Base-by-base conservation (phyloP, 1,284 basidiomycete species). In the Marasmius fiardii region DNA sequence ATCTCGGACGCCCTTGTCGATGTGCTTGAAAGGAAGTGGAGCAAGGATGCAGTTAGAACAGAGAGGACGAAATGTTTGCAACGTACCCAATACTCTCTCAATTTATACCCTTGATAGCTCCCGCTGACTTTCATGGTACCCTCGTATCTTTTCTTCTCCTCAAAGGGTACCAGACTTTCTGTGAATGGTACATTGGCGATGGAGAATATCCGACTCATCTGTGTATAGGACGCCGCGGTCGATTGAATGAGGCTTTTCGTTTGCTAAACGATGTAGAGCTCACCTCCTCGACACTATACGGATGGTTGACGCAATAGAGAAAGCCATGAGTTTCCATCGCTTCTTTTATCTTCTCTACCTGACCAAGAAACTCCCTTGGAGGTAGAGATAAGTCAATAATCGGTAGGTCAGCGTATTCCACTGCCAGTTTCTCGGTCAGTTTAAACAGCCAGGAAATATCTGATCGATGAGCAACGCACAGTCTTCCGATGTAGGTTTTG, bases 371-470 rank as follows among this genome's bases (percentile, higher is more conserved):
- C 1, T 76, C 81, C 54, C 80, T 78, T 31, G 26, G 47, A 16
- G 74, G 73, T 53, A 77, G 76, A 34, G 82, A 72, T 7, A 90
- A 67, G 63, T 90, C 87, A 56, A 90, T 78, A 51, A 81, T 74
- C 12, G 82, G 75, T 18, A 90, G 75, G 43, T 87, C 79, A 1
- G 84, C 88, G 73, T 82, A 88, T 43, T 86, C 79, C 67, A 86
- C 85, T 87, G 45, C 5, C 21, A n/a, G 28, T 33, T 51, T 44
- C 21, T 16, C 54, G 31, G 24, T 18, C 24, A 23, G 35, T 4
- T 33, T 14, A 5, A 31, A 28, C 20, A 6, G 23, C 21, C 7
- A n/a, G n/a, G n/a, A 11, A 44, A 44, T 18, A 8, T 24, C 2
- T 45, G 5, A 23, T 16, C 24, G 21, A 34, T 12, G 33, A 34